phyloP scores from a whole-genome alignment of 306 rosid species.

The Vigna radiata region DNA sequence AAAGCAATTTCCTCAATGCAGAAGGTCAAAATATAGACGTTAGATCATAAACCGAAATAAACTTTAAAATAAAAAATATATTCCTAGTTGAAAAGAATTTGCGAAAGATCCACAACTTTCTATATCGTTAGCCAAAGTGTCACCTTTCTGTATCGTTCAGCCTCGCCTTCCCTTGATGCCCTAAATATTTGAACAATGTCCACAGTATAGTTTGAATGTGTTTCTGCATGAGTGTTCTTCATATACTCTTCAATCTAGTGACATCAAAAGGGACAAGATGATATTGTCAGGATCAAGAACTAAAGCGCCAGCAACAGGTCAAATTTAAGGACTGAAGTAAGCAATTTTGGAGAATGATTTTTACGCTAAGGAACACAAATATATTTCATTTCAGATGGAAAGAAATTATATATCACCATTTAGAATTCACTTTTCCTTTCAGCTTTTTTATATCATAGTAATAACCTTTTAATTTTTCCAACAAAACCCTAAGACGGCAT shows the following conservation, averaged over 20 bases:
- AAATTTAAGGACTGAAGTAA: not conserved
- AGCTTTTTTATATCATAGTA: not conserved
- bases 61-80: conserved; percentile 18
- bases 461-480: conserved; percentile 14
- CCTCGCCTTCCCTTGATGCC: conserved; percentile 73
- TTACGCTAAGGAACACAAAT: conserved; percentile 3
- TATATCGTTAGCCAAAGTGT: conserved; percentile 56
- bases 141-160: conserved; percentile 81
- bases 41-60: conserved; percentile 13
- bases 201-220: conserved; percentile 82
- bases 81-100: conserved; percentile 2
- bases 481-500: conserved; percentile 10
- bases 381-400: conserved; percentile 26
- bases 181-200: conserved; percentile 77
- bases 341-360: conserved; percentile 2
- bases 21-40: conserved; percentile 26
- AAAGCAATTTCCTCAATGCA: conserved; percentile 11
- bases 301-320: conserved; percentile 32
- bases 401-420: conserved; percentile 1
- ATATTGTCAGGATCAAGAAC: conserved; percentile 34
- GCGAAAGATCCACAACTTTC: conserved; percentile 6
- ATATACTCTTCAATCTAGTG: conserved; percentile 76
- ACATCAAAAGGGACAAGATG: conserved; percentile 35
- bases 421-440: conserved; percentile 23
- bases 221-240: conserved; percentile 87